Conservation (phyloP, 2,329 filamentous ascomycete species). For the Trichoderma koningiopsis region DNA sequence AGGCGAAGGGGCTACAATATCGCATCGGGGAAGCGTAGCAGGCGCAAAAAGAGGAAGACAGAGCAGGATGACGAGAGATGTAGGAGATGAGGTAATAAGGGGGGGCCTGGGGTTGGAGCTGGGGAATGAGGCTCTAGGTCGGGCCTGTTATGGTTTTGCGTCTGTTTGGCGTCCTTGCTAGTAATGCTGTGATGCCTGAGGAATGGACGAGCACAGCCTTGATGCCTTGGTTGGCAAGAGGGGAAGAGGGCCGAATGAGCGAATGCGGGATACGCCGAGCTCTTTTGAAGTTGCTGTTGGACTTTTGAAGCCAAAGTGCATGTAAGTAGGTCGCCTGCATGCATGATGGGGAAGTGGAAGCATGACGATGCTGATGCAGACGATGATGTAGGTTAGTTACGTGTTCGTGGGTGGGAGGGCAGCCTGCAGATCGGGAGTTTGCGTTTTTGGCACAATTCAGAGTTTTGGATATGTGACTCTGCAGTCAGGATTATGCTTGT, state of each 20-base stretch:
- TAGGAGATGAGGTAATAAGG: not conserved
- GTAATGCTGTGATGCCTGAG: not conserved
- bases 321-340: not conserved
- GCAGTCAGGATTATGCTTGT: constrained; percentile 9
- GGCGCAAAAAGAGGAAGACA: too few relatives aligned
- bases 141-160: not conserved
- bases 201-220: constrained; percentile 7
- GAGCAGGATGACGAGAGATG: not conserved
- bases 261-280: not conserved
- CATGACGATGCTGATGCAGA: not conserved
- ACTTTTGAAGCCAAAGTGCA: not conserved
- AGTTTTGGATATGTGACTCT: constrained; percentile 8
- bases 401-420: not conserved
- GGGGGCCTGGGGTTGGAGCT: not conserved
- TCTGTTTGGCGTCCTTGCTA: not conserved
- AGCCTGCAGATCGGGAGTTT: constrained; percentile 4
- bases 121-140: not conserved
- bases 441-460: constrained; percentile 9
- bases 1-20: not conserved
- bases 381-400: constrained; percentile 4
- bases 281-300: not conserved
- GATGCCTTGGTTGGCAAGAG: constrained; percentile 2
- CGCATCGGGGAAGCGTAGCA: not conserved
- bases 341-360: not conserved
- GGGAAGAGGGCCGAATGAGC: not conserved